These are phyloP conservation scores for Diplodia corticola DNA, from an alignment of 2,329 filamentous ascomycete species.

Conservation along the genomic window DNA sequence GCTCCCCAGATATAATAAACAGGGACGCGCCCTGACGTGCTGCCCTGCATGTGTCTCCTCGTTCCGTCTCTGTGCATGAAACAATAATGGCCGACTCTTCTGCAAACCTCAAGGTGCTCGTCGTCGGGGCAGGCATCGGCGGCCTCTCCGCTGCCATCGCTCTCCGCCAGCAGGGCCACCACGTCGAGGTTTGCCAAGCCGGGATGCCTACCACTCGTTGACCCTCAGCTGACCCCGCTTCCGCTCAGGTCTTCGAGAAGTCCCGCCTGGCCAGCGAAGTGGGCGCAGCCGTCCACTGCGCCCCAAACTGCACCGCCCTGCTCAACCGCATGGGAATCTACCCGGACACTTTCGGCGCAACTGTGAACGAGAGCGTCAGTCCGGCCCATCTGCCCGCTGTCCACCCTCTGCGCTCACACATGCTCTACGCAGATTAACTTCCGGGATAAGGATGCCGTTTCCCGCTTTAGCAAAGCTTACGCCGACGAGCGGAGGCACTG, in stretches of 20 bases:
- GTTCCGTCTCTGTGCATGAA: no score
- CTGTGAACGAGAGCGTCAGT: not conserved
- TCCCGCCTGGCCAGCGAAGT: slow-evolving; percentile 57
- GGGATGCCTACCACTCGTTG: not conserved
- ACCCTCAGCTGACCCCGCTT: not conserved
- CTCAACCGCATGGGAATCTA: slow-evolving; percentile 49
- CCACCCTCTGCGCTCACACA: not conserved
- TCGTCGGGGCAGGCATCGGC: slow-evolving; percentile 52
- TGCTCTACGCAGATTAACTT: not conserved
- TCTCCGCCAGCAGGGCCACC: slow-evolving; percentile 55
- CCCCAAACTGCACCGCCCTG: slow-evolving; percentile 62
- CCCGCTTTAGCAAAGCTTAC: not conserved
- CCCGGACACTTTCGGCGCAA: slow-evolving; percentile 43
- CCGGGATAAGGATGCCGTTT: not conserved
- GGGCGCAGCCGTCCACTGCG: slow-evolving; percentile 63
- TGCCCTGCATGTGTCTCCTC: no score
- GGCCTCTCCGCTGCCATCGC: slow-evolving; percentile 56
- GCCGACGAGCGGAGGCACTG: not conserved
- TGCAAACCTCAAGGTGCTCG: slow-evolving; percentile 32
- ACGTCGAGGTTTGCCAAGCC: slow-evolving; percentile 35
- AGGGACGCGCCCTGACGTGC: not conserved
- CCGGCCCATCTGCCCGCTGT: not conserved
- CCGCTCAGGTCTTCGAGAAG: slow-evolving; percentile 54
- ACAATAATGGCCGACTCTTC: no score
- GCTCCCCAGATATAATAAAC: not conserved